Percentiles rank a stretch among this genome's conserved stretches.
Evolutionary conservation across 768 basidiomycete genomes (phyloP).

Genomic region (Dioszegia hungarica): DNA sequence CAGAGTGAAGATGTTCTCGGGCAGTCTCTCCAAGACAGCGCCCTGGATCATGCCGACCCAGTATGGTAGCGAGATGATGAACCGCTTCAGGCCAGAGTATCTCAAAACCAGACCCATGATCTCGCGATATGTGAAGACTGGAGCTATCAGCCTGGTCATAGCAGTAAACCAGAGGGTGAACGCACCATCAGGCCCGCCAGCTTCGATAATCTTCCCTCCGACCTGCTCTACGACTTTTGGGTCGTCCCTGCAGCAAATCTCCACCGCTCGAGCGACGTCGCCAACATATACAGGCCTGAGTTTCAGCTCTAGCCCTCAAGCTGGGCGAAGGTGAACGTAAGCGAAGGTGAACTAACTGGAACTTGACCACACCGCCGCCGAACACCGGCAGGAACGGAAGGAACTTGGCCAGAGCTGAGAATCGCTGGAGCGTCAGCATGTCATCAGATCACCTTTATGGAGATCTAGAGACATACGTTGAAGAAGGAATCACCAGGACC

Average conservation of each 20-base stretch:
- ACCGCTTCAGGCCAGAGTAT: constrained; percentile 56
- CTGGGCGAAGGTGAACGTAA: background rate
- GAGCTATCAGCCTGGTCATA: background rate
- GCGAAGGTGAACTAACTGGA: constrained; percentile 56
- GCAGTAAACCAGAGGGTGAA: constrained; percentile 15
- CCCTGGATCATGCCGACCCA: constrained; percentile 63
- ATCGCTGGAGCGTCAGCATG: constrained; percentile 53
- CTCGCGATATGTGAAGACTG: constrained; percentile 65
- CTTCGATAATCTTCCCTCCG: constrained; percentile 54
- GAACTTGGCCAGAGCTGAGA: constrained; percentile 59
- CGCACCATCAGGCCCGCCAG: constrained; percentile 57
- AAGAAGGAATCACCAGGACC: constrained; percentile 74
- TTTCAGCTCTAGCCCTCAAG: background rate
- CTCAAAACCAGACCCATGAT: constrained; percentile 63
- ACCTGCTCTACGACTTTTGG: constrained; percentile 48
- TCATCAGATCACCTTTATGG: background rate
- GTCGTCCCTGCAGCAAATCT: constrained; percentile 57
- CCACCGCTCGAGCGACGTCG: constrained; percentile 62
- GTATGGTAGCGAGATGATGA: constrained; percentile 64
- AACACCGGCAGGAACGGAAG: constrained; percentile 74
- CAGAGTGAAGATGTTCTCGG: constrained; percentile 62
- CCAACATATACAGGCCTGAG: constrained; percentile 61
- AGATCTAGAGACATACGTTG: constrained; percentile 53
- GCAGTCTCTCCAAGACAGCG: constrained; percentile 60
- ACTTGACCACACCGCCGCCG: constrained; percentile 61